phyloP scores from a whole-genome alignment of 441 rosid genomes.

The Mallotus japonicus region DNA sequence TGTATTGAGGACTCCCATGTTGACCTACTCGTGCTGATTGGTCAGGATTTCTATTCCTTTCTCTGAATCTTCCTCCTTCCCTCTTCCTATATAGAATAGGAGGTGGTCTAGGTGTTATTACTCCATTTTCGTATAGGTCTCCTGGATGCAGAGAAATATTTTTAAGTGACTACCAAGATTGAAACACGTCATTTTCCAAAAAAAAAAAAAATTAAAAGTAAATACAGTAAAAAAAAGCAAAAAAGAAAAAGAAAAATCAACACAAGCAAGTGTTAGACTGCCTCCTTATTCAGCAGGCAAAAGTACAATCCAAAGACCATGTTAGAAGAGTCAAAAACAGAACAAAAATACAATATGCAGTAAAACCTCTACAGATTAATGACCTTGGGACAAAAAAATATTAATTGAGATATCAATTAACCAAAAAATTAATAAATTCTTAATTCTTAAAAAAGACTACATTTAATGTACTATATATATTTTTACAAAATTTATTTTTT shows the following conservation, averaged over 20 bases:
- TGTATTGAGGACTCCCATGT: constrained; percentile 28
- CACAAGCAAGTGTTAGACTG: not conserved
- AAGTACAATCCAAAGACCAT: not conserved
- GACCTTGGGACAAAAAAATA: too few relatives aligned
- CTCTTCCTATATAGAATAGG: constrained; percentile 46
- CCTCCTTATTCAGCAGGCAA: not conserved
- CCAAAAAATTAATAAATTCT: too few relatives aligned
- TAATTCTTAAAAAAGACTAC: too few relatives aligned
- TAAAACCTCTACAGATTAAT: too few relatives aligned
- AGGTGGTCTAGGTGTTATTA: constrained; percentile 76
- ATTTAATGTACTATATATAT: too few relatives aligned
- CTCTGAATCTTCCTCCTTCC: constrained; percentile 30
- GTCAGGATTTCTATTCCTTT: constrained; percentile 26
- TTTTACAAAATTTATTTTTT: too few relatives aligned
- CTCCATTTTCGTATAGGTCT: constrained; percentile 81
- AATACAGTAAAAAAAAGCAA: too few relatives aligned
- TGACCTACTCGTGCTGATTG: constrained; percentile 46
- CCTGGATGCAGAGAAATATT: constrained; percentile 40
- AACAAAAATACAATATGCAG: not conserved
- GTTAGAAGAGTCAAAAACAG: not conserved
- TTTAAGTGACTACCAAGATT: too few relatives aligned
- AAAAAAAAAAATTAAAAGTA: too few relatives aligned
- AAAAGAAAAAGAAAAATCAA: not conserved
- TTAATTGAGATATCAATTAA: too few relatives aligned
- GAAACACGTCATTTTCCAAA: too few relatives aligned